Conservation (phyloP, 192 early-diverging fungal species). For the Jimgerdemannia flammicorona region DNA sequence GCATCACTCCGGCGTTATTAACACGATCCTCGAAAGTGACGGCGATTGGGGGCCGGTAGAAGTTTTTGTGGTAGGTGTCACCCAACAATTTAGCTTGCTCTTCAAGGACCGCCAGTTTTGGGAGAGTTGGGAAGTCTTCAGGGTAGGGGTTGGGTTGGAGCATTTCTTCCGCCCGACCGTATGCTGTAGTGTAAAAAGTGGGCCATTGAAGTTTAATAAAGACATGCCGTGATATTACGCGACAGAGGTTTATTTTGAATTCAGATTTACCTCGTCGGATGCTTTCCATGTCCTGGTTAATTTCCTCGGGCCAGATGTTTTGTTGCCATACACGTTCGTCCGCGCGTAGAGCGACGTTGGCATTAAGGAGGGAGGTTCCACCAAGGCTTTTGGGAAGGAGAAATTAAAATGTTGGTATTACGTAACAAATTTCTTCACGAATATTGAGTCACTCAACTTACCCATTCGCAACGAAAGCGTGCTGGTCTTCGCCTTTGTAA, state of each 20-base stretch:
- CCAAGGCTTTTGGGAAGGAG: conserved; percentile 24
- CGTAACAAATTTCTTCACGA: too few relatives aligned
- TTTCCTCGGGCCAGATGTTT: not conserved
- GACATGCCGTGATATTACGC: too few relatives aligned
- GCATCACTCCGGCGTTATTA: conserved; percentile 38
- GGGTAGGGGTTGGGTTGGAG: not conserved
- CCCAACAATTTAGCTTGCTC: conserved; percentile 5
- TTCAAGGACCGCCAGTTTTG: not conserved
- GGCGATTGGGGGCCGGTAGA: conserved; percentile 34
- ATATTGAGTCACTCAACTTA: not conserved
- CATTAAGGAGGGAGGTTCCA: conserved; percentile 43
- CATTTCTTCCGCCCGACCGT: not conserved
- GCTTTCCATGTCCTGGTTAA: not conserved
- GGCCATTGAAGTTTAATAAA: too few relatives aligned
- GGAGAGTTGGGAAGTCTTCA: not conserved
- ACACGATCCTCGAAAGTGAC: conserved; percentile 34
- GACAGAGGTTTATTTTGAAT: too few relatives aligned
- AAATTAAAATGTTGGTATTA: too few relatives aligned
- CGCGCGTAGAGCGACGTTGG: conserved; percentile 36
- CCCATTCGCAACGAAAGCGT: not conserved
- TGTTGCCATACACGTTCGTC: conserved; percentile 36
- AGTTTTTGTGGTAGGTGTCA: conserved; percentile 25
- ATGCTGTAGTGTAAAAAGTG: not conserved
- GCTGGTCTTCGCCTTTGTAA: not conserved
- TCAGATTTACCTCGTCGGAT: not conserved